Percentiles rank a stretch among this genome's conserved stretches.
phyloP scores from a whole-genome alignment of 495 filamentous ascomycete genomes.

The Neurospora africana region DNA sequence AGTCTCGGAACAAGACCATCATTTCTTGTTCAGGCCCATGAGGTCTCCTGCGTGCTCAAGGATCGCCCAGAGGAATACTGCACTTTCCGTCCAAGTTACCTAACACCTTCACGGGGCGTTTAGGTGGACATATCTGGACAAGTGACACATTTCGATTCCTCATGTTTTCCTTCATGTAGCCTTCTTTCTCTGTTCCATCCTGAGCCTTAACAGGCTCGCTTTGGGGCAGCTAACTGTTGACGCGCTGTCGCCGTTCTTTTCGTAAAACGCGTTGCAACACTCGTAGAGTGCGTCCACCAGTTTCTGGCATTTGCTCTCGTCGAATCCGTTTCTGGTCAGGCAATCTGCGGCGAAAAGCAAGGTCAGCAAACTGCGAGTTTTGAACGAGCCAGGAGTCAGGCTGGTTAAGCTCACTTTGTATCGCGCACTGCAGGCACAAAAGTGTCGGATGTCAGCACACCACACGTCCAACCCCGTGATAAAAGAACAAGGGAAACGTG shows the following conservation, averaged over 20 bases:
- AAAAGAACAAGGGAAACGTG: not conserved
- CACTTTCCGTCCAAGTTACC: slow-evolving; percentile 58
- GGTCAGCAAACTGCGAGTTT: slow-evolving; percentile 6
- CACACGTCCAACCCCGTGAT: not conserved
- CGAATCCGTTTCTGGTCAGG: slow-evolving; percentile 70
- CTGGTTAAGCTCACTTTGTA: slow-evolving; percentile 52
- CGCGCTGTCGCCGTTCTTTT: slow-evolving; percentile 65
- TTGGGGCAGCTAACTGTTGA: slow-evolving; percentile 80
- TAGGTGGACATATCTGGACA: slow-evolving; percentile 37
- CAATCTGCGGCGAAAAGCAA: slow-evolving; percentile 47
- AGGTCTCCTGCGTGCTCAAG: slow-evolving; percentile 95
- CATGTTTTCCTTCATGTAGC: slow-evolving; percentile 14
- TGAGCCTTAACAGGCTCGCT: slow-evolving; percentile 62
- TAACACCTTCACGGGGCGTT: slow-evolving; percentile 30
- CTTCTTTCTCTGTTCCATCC: slow-evolving; percentile 69
- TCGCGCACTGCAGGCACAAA: slow-evolving; percentile 54
- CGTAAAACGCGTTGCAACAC: slow-evolving; percentile 87
- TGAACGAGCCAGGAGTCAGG: slow-evolving; percentile 3
- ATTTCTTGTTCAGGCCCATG: slow-evolving; percentile 88
- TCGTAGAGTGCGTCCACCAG: slow-evolving; percentile 89
- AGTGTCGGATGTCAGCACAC: slow-evolving; percentile 3
- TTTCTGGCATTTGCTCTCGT: slow-evolving; percentile 72
- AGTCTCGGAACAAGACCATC: slow-evolving; percentile 96
- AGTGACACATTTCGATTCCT: slow-evolving; percentile 30
- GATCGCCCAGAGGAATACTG: slow-evolving; percentile 79